These are phyloP conservation scores for Solanum etuberosum DNA, from an alignment of 257 asterid genomes.

Conservation along the genomic window DNA sequence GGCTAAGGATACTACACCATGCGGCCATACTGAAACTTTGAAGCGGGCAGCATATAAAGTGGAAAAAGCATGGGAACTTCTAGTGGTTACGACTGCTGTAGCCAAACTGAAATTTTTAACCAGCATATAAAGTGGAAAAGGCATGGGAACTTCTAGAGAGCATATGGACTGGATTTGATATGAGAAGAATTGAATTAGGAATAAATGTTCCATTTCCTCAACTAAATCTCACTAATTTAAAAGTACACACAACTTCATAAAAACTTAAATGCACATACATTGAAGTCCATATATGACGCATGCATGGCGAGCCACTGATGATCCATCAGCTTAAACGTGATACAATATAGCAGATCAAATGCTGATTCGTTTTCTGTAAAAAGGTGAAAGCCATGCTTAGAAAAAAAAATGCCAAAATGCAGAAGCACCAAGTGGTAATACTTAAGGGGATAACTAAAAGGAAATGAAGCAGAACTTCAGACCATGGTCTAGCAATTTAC, in stretches of 20 bases:
- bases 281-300: slow-evolving; percentile 98
- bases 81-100: neutral
- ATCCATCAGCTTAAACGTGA: slow-evolving; percentile 97
- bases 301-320: slow-evolving; percentile 91
- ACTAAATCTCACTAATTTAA: neutral
- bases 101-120: neutral
- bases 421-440: neutral
- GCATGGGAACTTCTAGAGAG: neutral
- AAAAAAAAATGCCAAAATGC: slow-evolving; percentile 4
- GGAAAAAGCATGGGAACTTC: neutral
- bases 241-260: neutral
- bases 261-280: slow-evolving; percentile 34
- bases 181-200: neutral
- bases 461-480: neutral
- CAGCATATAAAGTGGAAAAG: neutral
- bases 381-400: neutral
- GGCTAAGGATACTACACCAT: neutral
- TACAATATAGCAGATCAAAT: slow-evolving; percentile 88
- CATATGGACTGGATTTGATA: neutral
- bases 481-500: slow-evolving; percentile 13
- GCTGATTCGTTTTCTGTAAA: slow-evolving; percentile 81
- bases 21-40: neutral
- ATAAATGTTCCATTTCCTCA: neutral
- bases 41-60: neutral
- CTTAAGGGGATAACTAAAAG: neutral